Evolutionary conservation across 2,329 filamentous ascomycete genomes (phyloP).

Genomic region (Cryphonectria naterciae): DNA sequence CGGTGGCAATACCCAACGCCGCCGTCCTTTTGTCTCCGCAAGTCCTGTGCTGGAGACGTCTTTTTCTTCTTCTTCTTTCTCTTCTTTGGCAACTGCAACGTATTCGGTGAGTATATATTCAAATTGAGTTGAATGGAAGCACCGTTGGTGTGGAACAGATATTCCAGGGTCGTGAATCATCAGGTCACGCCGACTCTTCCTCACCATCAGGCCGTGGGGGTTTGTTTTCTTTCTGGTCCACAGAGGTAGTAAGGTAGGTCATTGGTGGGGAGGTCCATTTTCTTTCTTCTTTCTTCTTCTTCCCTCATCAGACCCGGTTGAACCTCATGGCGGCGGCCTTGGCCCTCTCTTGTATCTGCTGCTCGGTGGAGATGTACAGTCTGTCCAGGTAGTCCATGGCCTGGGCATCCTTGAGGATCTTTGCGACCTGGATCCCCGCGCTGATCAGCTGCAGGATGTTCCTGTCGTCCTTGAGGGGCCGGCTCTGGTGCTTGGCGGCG

Average conservation of each 20-base stretch:
- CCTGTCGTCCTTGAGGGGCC: constrained; percentile 84
- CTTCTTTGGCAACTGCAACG: not conserved
- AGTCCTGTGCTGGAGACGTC: not conserved
- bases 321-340: constrained; percentile 48
- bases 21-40: not conserved
- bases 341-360: constrained; percentile 72
- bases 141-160: constrained; percentile 16
- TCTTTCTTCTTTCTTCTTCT: not conserved
- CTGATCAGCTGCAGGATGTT: constrained; percentile 88
- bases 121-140: not conserved
- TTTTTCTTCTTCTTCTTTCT: not conserved
- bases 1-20: not conserved
- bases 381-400: constrained; percentile 83
- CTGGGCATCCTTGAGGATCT: constrained; percentile 80
- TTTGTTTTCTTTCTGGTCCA: too few relatives aligned
- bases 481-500: constrained; percentile 80
- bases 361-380: constrained; percentile 82
- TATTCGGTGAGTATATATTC: not conserved
- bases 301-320: constrained; percentile 34
- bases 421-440: constrained; percentile 84
- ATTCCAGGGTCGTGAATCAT: not conserved
- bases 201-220: not conserved
- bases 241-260: not conserved
- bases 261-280: not conserved
- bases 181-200: not conserved